A percentile compares a stretch with the other conserved stretches of the same genome.
phyloP scores from a whole-genome alignment of 208 protist genomes.

The Acanthamoeba castellanii region DNA sequence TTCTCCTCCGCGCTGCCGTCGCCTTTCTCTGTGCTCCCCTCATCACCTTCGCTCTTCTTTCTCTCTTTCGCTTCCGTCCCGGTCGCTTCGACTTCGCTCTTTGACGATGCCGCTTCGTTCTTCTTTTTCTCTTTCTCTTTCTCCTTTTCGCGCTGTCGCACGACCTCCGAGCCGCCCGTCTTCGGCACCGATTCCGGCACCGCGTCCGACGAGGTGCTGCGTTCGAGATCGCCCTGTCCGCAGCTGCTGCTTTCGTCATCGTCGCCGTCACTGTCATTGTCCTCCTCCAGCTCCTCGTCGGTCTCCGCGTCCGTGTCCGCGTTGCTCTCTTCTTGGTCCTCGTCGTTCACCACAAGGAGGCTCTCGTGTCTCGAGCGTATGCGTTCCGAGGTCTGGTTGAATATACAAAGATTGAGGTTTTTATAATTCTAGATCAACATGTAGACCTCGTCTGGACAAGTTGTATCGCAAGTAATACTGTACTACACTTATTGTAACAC shows the following conservation, averaged over 20 bases:
- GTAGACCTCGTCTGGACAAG: too few relatives aligned
- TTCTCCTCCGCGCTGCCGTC: not conserved
- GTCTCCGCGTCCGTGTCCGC: not conserved
- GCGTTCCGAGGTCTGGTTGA: not conserved
- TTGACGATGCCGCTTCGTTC: not conserved
- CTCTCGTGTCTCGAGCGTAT: not conserved
- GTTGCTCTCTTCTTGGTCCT: not conserved
- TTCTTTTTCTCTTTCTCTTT: not conserved
- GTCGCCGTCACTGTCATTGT: not conserved
- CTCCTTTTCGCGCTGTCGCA: not conserved
- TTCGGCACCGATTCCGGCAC: not conserved
- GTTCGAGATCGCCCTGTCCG: not conserved
- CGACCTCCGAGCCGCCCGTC: too few relatives aligned
- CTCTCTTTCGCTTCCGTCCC: not conserved
- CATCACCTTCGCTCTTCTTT: not conserved
- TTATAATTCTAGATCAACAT: not conserved
- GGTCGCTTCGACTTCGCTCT: not conserved
- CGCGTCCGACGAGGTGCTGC: not conserved
- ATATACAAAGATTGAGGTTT: not conserved
- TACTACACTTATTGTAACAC: too few relatives aligned
- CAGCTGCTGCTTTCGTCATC: not conserved
- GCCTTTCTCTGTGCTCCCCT: not conserved
- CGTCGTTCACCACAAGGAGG: not conserved
- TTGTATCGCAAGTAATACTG: too few relatives aligned
- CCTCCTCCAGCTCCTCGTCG: slow-evolving; percentile 3